Base-by-base conservation (phyloP, 139 green algal genomes). In the Pseudopediastrum boryanum region DNA sequence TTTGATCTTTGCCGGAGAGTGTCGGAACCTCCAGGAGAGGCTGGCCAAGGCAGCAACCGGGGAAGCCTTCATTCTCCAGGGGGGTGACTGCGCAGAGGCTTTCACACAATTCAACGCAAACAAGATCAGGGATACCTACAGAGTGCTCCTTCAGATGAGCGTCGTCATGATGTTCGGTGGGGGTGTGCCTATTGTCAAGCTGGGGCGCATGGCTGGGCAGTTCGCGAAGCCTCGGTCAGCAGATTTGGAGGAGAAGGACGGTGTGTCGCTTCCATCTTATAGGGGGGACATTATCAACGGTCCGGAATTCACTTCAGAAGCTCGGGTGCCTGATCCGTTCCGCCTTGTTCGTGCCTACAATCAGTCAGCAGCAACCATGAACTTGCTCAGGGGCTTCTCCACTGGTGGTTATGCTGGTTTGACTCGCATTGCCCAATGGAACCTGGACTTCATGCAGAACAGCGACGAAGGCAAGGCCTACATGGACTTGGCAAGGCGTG, bases 231-330 rank as follows among this genome's bases (percentile, higher is more conserved):
- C 97, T 5, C 84, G 96, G 54, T 93, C 85, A n/a, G 86, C 91
- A 2, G 78, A 89, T 77, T 81, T 90, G 31, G 95, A 98, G 89
- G 71, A 61, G 19, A 89, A 92, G 48, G 89, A 91, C 54, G 93
- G 82, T 41, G 80, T 93, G 21, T 77, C 83, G 48, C 86, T 98
- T 44, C 95, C 95, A n/a, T 93, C 84, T 27, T 98, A 98, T 90
- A 77, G 94, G 48, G 97, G 97, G 2, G 97, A 99, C 91, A 99
- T 98, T 90, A 98, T 99, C 88, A 99, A 99, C 83, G 93, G 89
- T 5, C 89, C 93, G 6, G 94, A 98, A 71, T 98, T 98, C 84
- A 97, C 90, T 0, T 13, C 79, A 2, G 90, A 96, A 61, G 92
- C 96, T 1, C 92, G 97, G 76, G 39, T 98, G 1, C 96, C 95